Evolutionary conservation across 2,329 filamentous ascomycete species (phyloP), one percentile per base, ranked within the genome.

Genomic region (Taxawa tesnikishii): DNA sequence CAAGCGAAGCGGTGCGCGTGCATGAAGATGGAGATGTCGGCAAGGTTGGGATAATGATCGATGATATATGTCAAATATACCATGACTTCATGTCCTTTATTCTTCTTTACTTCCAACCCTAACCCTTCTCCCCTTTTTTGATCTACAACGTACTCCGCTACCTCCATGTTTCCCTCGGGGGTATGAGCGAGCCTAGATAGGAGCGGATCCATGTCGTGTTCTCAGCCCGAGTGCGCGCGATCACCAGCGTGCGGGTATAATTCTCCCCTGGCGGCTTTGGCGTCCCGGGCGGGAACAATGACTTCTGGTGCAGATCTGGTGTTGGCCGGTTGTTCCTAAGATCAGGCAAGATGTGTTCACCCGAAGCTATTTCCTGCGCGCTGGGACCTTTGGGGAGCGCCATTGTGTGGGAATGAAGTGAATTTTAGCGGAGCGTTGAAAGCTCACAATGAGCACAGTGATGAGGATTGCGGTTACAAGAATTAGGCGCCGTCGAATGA

Each of bases 31-130:
- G 60, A 59, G 38, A 75, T 60, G 33, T 74, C 70, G 3, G 70
- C 64, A 4, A 79, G 60, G 3, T 58, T 44, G 39, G 76, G 62
- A 53, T 79, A 78, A 48, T 69, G 63, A 47, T 75, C 70, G 43
- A 74, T 65, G 43, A 78, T 64, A 50, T 73, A 76, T 24, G 63
- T 68, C 23, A 75, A 59, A 46, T 78, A 77, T 6, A 73, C 64
- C 54, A 73, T 68, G 19, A 69, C 72, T 51, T 79, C 74, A 43
- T 74, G 68, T 19, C 74, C 74, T 49, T 74, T 74, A 44, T 71
- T 70, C 25, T 26, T 25, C 4, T 16, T 19, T n/a, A n/a, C n/a
- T n/a, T n/a, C n/a, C n/a, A n/a, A n/a, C n/a, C n/a, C n/a, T n/a
- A n/a, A n/a, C n/a, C n/a, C n/a, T n/a, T n/a, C n/a, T n/a, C 34